Evolutionary conservation across 2,329 filamentous ascomycete genomes (phyloP).

Genomic region (Dissoconium aciculare): DNA sequence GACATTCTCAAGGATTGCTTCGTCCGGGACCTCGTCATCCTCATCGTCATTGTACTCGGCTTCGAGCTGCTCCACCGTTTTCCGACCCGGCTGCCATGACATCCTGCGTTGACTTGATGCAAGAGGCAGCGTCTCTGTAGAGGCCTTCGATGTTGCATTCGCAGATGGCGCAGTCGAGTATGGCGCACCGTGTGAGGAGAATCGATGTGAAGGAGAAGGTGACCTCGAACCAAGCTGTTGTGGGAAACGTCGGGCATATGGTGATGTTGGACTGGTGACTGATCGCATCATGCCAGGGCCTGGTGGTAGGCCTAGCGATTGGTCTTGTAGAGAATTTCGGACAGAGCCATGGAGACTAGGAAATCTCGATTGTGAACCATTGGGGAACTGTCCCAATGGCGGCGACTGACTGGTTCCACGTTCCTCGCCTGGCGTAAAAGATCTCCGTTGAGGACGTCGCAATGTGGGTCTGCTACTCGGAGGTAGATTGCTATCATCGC

Average conservation of each 20-base stretch:
- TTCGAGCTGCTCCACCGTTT: slow-evolving; percentile 56
- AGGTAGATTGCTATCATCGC: slow-evolving; percentile 34
- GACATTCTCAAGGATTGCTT: slow-evolving; percentile 65
- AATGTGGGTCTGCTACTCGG: slow-evolving; percentile 20
- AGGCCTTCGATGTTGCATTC: slow-evolving; percentile 13
- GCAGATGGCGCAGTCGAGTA: slow-evolving; percentile 11
- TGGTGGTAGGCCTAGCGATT: slow-evolving; percentile 25
- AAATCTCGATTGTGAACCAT: slow-evolving; percentile 16
- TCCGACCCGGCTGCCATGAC: slow-evolving; percentile 55
- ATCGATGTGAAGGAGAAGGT: slow-evolving; percentile 17
- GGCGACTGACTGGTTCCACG: slow-evolving; percentile 10
- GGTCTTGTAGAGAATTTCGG: slow-evolving; percentile 23
- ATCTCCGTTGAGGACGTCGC: slow-evolving; percentile 13
- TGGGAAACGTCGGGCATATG: slow-evolving; percentile 12
- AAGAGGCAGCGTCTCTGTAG: slow-evolving; percentile 8
- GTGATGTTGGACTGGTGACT: slow-evolving; percentile 25
- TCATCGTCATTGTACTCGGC: slow-evolving; percentile 67
- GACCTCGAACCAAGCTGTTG: slow-evolving; percentile 17
- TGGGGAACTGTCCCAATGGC: slow-evolving; percentile 8
- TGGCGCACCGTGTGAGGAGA: slow-evolving; percentile 6
- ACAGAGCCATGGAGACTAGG: slow-evolving; percentile 29
- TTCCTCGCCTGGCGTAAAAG: slow-evolving; percentile 4
- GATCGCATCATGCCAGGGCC: slow-evolving; percentile 24
- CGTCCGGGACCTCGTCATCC: slow-evolving; percentile 62
- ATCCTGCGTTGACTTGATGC: slow-evolving; percentile 21